Evolutionary conservation across 768 basidiomycete genomes (phyloP).

Genomic region (Suillus lakei): DNA sequence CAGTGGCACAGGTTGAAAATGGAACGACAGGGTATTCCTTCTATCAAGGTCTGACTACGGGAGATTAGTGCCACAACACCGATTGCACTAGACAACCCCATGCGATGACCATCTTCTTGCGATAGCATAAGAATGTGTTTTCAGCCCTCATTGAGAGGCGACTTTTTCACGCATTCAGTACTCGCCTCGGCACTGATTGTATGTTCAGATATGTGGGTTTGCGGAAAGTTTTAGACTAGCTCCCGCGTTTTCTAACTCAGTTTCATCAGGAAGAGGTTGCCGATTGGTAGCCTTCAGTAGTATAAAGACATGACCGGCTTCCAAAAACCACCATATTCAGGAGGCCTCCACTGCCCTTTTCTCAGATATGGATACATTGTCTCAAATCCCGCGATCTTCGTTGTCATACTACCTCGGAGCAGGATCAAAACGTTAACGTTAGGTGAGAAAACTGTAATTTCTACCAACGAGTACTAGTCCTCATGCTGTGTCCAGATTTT

Average conservation of each 20-base stretch:
- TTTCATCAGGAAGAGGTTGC: neutral
- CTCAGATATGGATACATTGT: conserved; percentile 7
- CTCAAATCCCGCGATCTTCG: neutral
- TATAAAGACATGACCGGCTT: neutral
- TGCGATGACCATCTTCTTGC: neutral
- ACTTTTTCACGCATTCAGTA: too few species aligned
- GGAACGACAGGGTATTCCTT: neutral
- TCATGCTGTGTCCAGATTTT: neutral
- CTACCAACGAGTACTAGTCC: neutral
- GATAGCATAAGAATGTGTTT: neutral
- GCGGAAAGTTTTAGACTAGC: neutral
- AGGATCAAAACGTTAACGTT: neutral
- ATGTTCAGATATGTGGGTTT: conserved; percentile 1
- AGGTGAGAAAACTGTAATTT: neutral
- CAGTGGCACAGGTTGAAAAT: neutral
- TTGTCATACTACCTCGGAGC: neutral
- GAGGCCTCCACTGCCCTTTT: conserved; percentile 1
- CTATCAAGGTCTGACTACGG: neutral
- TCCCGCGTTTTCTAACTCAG: neutral
- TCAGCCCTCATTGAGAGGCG: too few species aligned
- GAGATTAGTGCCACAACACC: neutral
- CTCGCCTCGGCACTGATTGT: too few species aligned
- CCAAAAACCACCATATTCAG: conserved; percentile 3
- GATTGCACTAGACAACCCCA: neutral
- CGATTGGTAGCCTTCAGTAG: neutral